Percentiles rank a stretch among this genome's conserved stretches.
Conservation (phyloP, 371 early-diverging fungal species). For the Quaeritorhiza haematococci region DNA sequence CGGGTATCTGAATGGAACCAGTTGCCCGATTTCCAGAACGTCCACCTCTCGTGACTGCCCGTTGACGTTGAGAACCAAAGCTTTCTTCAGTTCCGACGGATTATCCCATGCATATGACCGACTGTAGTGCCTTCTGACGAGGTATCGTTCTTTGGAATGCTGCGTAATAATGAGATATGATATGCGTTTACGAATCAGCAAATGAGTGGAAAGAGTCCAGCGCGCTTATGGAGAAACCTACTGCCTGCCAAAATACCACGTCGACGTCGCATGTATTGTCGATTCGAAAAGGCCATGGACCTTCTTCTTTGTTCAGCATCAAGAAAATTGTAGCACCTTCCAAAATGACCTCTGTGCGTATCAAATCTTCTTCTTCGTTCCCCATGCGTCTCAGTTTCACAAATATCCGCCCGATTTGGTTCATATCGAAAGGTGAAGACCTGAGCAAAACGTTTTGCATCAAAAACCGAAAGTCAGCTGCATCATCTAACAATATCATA, state of each 20-base stretch:
- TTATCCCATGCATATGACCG: slow-evolving; percentile 90
- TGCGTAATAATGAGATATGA: slow-evolving; percentile 13
- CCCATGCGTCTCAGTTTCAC: slow-evolving; percentile 66
- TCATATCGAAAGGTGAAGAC: slow-evolving; percentile 85
- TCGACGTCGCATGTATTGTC: slow-evolving; percentile 80
- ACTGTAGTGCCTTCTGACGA: slow-evolving; percentile 56
- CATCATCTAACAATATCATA: background rate
- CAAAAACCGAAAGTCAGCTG: background rate
- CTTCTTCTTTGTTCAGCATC: slow-evolving; percentile 65
- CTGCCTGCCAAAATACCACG: slow-evolving; percentile 76
- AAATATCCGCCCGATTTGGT: slow-evolving; percentile 79
- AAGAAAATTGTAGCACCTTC: slow-evolving; percentile 90
- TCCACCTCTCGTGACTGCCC: slow-evolving; percentile 74
- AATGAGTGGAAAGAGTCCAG: background rate
- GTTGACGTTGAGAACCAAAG: slow-evolving; percentile 64
- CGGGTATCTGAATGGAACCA: slow-evolving; percentile 74
- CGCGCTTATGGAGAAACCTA: slow-evolving; percentile 15
- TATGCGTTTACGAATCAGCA: slow-evolving; percentile 4
- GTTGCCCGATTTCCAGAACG: slow-evolving; percentile 84
- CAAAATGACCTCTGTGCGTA: slow-evolving; percentile 71
- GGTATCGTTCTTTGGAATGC: slow-evolving; percentile 43
- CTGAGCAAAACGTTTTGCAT: slow-evolving; percentile 17
- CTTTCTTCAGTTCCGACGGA: slow-evolving; percentile 74
- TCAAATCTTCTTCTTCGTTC: slow-evolving; percentile 53
- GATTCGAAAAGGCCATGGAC: slow-evolving; percentile 87